These are phyloP conservation scores for Apium graveolens DNA, from an alignment of 129 eudicot genomes.

Conservation along the genomic window DNA sequence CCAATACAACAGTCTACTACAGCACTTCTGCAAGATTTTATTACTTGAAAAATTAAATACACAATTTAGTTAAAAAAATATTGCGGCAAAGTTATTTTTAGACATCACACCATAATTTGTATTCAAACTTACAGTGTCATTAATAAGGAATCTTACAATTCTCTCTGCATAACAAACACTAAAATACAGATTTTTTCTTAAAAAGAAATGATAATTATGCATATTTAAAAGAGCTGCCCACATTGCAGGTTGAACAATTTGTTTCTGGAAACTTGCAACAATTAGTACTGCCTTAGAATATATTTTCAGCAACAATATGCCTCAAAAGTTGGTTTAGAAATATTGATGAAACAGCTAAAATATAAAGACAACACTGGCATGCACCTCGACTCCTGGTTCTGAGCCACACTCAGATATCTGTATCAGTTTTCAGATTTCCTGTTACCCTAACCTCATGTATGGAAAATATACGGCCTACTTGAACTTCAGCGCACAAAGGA, in stretches of 20 bases:
- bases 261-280: background rate
- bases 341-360: constrained; percentile 19
- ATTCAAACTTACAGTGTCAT: too few species aligned
- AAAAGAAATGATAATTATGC: background rate
- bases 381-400: constrained; percentile 91
- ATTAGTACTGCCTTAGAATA: constrained; percentile 3
- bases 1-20: too few species aligned
- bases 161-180: background rate
- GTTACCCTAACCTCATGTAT: constrained; percentile 85
- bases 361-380: constrained; percentile 83
- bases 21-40: too few species aligned
- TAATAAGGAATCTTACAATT: too few species aligned
- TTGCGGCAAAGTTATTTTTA: too few species aligned
- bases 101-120: too few species aligned
- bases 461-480: constrained; percentile 81
- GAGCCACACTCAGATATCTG: constrained; percentile 96
- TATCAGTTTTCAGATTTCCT: constrained; percentile 94
- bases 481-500: constrained; percentile 38
- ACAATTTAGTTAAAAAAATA: too few species aligned
- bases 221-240: constrained; percentile 3
- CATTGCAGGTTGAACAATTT: background rate
- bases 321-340: background rate
- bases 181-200: too few species aligned
- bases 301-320: background rate
- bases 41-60: too few species aligned